Evolutionary conservation across 768 basidiomycete genomes (phyloP).

Genomic region (Goffeauzyma gilvescens): DNA sequence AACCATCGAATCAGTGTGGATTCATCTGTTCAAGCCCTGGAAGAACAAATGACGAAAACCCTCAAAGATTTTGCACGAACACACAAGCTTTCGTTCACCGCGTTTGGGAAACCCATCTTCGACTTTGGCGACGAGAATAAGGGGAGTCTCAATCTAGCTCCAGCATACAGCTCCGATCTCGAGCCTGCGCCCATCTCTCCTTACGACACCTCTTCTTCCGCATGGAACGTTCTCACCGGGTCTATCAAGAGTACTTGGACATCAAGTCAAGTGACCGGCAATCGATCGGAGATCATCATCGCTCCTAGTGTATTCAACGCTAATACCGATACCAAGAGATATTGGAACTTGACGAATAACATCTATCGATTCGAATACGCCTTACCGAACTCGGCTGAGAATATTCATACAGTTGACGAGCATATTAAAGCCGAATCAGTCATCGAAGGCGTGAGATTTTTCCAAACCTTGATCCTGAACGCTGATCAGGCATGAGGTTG

Average conservation of each 20-base stretch:
- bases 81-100: slow-evolving; percentile 19
- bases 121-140: not conserved
- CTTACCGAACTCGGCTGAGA: not conserved
- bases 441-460: slow-evolving; percentile 20
- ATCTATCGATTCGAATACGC: slow-evolving; percentile 21
- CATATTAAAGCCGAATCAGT: slow-evolving; percentile 15
- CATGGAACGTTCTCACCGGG: slow-evolving; percentile 23
- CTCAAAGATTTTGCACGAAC: slow-evolving; percentile 15
- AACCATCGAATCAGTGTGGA: slow-evolving; percentile 29
- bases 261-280: slow-evolving; percentile 12
- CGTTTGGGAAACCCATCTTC: slow-evolving; percentile 19
- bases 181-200: slow-evolving; percentile 23
- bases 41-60: slow-evolving; percentile 14
- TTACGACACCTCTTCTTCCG: slow-evolving; percentile 14
- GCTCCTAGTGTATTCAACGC: slow-evolving; percentile 14
- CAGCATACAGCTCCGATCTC: slow-evolving; percentile 20
- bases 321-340: slow-evolving; percentile 24
- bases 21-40: slow-evolving; percentile 19
- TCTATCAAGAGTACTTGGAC: slow-evolving; percentile 17
- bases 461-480: slow-evolving; percentile 22
- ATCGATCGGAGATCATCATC: slow-evolving; percentile 14
- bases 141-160: slow-evolving; percentile 16
- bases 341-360: slow-evolving; percentile 26
- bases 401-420: slow-evolving; percentile 19
- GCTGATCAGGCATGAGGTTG: slow-evolving; percentile 19